Conservation (phyloP, 805 yeast genomes). For the Wickerhamiella spandovensis region DNA sequence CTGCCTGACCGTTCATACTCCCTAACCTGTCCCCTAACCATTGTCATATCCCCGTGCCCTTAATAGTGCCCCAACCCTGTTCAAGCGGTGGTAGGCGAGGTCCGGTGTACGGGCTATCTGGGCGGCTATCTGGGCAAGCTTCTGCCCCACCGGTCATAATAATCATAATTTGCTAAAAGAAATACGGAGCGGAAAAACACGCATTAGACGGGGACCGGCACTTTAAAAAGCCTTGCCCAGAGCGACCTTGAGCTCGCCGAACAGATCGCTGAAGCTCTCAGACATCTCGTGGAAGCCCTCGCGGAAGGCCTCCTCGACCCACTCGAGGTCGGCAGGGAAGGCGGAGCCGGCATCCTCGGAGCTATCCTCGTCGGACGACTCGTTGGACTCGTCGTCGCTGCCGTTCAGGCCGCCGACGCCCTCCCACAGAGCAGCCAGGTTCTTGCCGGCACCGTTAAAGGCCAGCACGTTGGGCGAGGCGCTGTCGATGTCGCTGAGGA, state of each 20-base stretch:
- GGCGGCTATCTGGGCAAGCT: too few relatives aligned
- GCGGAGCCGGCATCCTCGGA: background rate
- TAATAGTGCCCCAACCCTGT: too few relatives aligned
- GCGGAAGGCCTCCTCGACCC: constrained; percentile 5
- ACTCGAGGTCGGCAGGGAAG: constrained; percentile 2
- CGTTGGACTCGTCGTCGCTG: constrained; percentile 2
- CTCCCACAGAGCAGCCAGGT: constrained; percentile 38
- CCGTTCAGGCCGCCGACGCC: background rate
- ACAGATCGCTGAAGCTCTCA: constrained; percentile 7
- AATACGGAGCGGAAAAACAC: background rate
- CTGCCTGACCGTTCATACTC: too few relatives aligned
- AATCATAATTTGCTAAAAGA: background rate
- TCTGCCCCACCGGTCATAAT: too few relatives aligned
- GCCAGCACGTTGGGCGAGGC: constrained; percentile 46
- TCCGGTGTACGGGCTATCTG: too few relatives aligned
- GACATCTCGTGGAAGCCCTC: constrained; percentile 6
- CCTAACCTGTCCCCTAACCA: too few relatives aligned
- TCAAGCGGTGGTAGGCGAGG: too few relatives aligned
- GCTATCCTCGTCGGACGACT: too few relatives aligned
- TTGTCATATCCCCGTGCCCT: too few relatives aligned
- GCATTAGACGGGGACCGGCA: background rate
- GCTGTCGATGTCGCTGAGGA: constrained; percentile 33
- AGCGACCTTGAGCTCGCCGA: constrained; percentile 5
- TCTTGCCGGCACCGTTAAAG: constrained; percentile 47
- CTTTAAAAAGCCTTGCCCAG: background rate